Evolutionary conservation across 2,329 filamentous ascomycete species (phyloP).

Genomic region (Berkeleyomyces rouxiae): DNA sequence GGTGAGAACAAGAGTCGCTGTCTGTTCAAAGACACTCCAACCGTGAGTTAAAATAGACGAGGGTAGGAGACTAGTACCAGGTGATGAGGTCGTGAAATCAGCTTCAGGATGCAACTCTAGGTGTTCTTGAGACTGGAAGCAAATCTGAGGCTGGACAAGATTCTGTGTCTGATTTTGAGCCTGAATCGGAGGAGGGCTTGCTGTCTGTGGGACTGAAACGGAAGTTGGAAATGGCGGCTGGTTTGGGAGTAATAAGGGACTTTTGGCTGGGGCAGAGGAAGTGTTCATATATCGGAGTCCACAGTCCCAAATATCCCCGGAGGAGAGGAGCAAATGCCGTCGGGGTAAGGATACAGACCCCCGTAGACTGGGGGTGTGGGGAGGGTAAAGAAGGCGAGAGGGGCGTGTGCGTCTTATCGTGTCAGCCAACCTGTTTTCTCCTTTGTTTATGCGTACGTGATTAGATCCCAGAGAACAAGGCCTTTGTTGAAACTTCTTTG

Average conservation of each 20-base stretch:
- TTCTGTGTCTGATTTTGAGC: neutral
- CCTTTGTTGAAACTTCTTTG: neutral
- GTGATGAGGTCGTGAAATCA: neutral
- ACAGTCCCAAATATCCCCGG: neutral
- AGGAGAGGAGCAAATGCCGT: neutral
- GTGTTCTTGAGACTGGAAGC: neutral
- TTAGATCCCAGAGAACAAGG: neutral
- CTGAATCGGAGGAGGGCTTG: neutral
- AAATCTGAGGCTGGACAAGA: neutral
- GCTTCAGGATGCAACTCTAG: neutral
- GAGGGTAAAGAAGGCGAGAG: neutral
- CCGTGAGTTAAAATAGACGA: neutral
- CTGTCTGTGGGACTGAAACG: neutral
- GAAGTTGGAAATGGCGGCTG: neutral
- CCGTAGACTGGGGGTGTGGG: neutral
- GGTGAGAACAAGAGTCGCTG: slow-evolving; percentile 5
- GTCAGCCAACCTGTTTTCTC: neutral
- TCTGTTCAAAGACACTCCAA: neutral
- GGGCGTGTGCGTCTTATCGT: slow-evolving; percentile 4
- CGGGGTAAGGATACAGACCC: neutral
- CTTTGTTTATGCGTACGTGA: neutral
- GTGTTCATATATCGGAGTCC: neutral
- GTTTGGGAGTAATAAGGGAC: neutral
- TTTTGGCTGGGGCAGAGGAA: neutral
- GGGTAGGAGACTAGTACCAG: neutral